Percentiles rank a stretch among this genome's conserved stretches.
phyloP scores from a whole-genome alignment of 495 filamentous ascomycete genomes.

The Podospora pseudoanserina region DNA sequence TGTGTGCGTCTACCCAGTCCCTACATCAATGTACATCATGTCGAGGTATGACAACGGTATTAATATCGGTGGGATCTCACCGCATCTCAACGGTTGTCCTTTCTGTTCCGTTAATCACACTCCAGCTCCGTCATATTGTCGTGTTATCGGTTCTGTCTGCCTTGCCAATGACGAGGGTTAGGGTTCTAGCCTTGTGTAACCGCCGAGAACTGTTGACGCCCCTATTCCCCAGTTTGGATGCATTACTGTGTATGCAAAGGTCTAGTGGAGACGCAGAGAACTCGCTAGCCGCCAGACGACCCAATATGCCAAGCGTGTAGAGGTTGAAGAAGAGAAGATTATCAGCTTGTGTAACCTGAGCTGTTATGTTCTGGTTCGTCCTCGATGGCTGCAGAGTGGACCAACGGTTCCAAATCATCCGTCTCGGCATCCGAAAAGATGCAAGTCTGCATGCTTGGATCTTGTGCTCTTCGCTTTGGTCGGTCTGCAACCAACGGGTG shows the following conservation, averaged over 20 bases:
- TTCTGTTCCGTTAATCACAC: too few relatives aligned
- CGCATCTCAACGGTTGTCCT: too few relatives aligned
- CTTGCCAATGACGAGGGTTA: neutral
- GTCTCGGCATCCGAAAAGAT: slow-evolving; percentile 14
- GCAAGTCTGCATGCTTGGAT: neutral
- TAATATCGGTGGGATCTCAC: too few relatives aligned
- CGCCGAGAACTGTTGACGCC: neutral
- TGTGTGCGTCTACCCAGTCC: too few relatives aligned
- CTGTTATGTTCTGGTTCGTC: neutral
- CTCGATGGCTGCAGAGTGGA: neutral
- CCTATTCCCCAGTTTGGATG: neutral
- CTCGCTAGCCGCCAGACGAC: neutral
- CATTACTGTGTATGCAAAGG: neutral
- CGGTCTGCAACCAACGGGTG: slow-evolving; percentile 1
- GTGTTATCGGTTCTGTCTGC: too few relatives aligned
- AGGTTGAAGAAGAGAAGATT: neutral
- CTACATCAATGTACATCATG: too few relatives aligned
- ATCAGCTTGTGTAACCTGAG: neutral
- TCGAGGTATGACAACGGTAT: too few relatives aligned
- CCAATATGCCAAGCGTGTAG: too few relatives aligned
- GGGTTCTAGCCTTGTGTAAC: neutral
- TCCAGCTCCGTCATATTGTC: too few relatives aligned
- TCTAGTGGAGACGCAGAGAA: neutral
- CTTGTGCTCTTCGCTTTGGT: neutral
- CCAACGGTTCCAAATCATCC: slow-evolving; percentile 6